Evolutionary conservation across 139 green algal species (phyloP), one percentile per base, ranked within the genome.

Genomic region (Haematococcus lacustris): DNA sequence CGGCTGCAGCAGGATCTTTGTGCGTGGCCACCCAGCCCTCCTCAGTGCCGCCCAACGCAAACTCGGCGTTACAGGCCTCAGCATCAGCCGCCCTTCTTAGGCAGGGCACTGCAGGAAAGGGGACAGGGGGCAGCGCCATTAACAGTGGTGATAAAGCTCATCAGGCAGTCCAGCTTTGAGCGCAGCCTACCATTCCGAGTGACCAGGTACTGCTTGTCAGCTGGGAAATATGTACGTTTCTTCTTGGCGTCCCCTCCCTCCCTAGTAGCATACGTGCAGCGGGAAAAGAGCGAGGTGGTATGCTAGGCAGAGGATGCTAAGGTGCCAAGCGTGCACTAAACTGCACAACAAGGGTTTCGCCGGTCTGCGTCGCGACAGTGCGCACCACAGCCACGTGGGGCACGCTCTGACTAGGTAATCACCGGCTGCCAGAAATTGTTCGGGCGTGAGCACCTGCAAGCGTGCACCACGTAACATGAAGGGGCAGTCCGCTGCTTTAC

Each of bases 181-280:
- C n/a, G n/a, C n/a, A n/a, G 40, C 87, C 23, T 69, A 94, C 90
- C 90, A 57, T 91, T 91, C 0, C 90, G 80, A 0, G 91, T 97
- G 28, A 95, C 83, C 0, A 97, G 85, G 69, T 87, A 97, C 79
- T 97, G 92, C 78, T 96, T 97, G 47, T 90, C 78, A 3, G 70
- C 38, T 3, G 92, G 92, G 17, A 97, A 76, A 74, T 89, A 93
- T 23, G 73, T 61, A 41, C 74, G 65, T 0, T 79, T 74, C 71
- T 92, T 94, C 65, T 73, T 82, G 9, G 79, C 38, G 30, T 94
- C 88, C 9, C 91, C 91, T 2, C 68, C 80, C 67, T 93, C 88
- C 90, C 89, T 94, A 86, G n/a, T n/a, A n/a, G n/a, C n/a, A n/a
- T n/a, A n/a, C n/a, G n/a, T n/a, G n/a, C n/a, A n/a, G n/a, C n/a